Percentiles rank a stretch among this genome's conserved stretches.
Evolutionary conservation across 805 yeast species (phyloP).

Genomic region (Candida khao-thaluensis): DNA sequence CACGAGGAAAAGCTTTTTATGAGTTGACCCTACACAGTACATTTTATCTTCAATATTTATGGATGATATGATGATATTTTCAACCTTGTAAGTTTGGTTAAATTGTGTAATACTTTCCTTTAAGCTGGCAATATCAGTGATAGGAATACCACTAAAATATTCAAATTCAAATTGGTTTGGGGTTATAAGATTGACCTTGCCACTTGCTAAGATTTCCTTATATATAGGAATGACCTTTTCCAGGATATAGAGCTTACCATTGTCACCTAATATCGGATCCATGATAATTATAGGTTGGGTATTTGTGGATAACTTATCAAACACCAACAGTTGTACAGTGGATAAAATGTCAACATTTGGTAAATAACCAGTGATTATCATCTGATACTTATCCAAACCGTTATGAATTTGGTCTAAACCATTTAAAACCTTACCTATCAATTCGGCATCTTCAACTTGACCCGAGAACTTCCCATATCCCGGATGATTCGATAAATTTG

Average conservation of each 20-base stretch:
- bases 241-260: slow-evolving; percentile 76
- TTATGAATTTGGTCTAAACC: slow-evolving; percentile 39
- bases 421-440: slow-evolving; percentile 24
- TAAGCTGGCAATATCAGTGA: slow-evolving; percentile 38
- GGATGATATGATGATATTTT: slow-evolving; percentile 60
- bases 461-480: slow-evolving; percentile 65
- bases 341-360: slow-evolving; percentile 58
- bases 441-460: slow-evolving; percentile 35
- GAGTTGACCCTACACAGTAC: slow-evolving; percentile 41
- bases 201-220: slow-evolving; percentile 42
- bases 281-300: slow-evolving; percentile 54
- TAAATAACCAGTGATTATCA: slow-evolving; percentile 76
- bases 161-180: slow-evolving; percentile 81
- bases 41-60: slow-evolving; percentile 37
- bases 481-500: slow-evolving; percentile 68
- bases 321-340: slow-evolving; percentile 14
- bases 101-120: slow-evolving; percentile 41
- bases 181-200: slow-evolving; percentile 51
- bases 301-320: slow-evolving; percentile 22
- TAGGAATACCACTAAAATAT: slow-evolving; percentile 47
- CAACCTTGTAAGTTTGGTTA: slow-evolving; percentile 43
- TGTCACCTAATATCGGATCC: slow-evolving; percentile 93
- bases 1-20: slow-evolving; percentile 20
- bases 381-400: slow-evolving; percentile 46
- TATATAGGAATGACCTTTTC: slow-evolving; percentile 54